Base-by-base conservation (phyloP, 257 asterid genomes). In the Fraxinus americana region DNA sequence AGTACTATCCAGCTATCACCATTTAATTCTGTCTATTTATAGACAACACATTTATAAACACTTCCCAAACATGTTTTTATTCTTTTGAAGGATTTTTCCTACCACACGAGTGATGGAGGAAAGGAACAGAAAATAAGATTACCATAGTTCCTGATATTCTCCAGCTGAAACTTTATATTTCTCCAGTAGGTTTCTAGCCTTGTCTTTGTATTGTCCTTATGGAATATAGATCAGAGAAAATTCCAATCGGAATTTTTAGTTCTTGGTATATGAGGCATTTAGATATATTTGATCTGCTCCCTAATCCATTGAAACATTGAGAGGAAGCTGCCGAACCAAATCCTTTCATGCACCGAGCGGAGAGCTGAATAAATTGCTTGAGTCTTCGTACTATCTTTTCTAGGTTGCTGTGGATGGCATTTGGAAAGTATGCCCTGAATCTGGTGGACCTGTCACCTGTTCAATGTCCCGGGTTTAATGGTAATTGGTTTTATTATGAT, bases 391-490 rank as follows among this genome's bases (percentile, higher is more conserved):
- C 71, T 34, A 72, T 70, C 39, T 50, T 81, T 61, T 36, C 4
- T 89, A 94, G 98, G 94, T 92, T 85, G 92, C 98, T 71, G 98
- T 94, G 52, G 98, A 92, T 59, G 96, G 96, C 73, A 41, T 81
- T 76, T 92, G 98, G 98, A 94, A 84, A 90, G 82, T 72, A 66
- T 94, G 98, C 78, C 97, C 98, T 45, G 90, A 82, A 79, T 81
- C 90, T 82, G 98, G 98, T 72, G 98, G 98, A n/a, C n/a, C n/a
- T n/a, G n/a, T n/a, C n/a, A 13, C 90, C 97, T 39, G 74, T 94
- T 77, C 89, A 90, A 73, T 94, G 82, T 86, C 89, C 97, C 7
- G 92, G 97, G 77, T 94, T 94, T 83, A 92, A 90, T 73, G 98
- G 98, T 94, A 90, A 77, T 63, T 75, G 72, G 61, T 39, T 77